Evolutionary conservation across 2,329 filamentous ascomycete genomes (phyloP).

Genomic region (Penicillium thymicola): DNA sequence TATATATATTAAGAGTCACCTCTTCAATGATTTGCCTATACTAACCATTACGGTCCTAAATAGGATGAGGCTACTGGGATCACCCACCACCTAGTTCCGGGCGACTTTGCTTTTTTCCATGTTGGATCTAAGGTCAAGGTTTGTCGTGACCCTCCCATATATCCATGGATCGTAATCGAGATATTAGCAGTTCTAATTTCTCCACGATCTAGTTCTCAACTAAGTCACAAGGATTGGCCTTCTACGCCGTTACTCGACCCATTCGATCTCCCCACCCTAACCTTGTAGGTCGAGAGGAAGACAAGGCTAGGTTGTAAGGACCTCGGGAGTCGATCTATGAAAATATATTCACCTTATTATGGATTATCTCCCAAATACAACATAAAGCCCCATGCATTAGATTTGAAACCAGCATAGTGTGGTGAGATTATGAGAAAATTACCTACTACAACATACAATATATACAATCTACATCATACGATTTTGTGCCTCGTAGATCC

Average conservation of each 20-base stretch:
- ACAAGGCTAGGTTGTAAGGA: conserved; percentile 8
- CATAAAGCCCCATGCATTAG: too few relatives aligned
- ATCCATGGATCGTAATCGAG: too few relatives aligned
- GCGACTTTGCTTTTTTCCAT: conserved; percentile 19
- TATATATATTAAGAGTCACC: not conserved
- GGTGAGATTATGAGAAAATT: not conserved
- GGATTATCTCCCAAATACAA: not conserved
- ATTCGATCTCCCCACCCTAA: conserved; percentile 18
- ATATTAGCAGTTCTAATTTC: not conserved
- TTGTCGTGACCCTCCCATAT: not conserved
- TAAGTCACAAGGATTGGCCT: conserved; percentile 20
- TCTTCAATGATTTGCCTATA: too few relatives aligned
- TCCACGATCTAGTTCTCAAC: conserved; percentile 17
- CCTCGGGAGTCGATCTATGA: too few relatives aligned
- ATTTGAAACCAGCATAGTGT: too few relatives aligned
- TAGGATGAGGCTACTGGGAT: conserved; percentile 19
- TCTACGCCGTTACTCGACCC: conserved; percentile 23
- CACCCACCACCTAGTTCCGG: conserved; percentile 16
- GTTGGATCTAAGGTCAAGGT: conserved; percentile 23
- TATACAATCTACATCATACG: not conserved
- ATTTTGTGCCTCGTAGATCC: not conserved
- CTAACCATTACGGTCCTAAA: not conserved
- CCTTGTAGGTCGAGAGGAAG: conserved; percentile 19
- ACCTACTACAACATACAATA: too few relatives aligned
- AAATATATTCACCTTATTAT: not conserved